Percentiles rank a stretch among this genome's conserved stretches.
These are phyloP conservation scores for Elsinoe fawcettii DNA, from an alignment of 2,329 filamentous ascomycete genomes.

Conservation along the genomic window DNA sequence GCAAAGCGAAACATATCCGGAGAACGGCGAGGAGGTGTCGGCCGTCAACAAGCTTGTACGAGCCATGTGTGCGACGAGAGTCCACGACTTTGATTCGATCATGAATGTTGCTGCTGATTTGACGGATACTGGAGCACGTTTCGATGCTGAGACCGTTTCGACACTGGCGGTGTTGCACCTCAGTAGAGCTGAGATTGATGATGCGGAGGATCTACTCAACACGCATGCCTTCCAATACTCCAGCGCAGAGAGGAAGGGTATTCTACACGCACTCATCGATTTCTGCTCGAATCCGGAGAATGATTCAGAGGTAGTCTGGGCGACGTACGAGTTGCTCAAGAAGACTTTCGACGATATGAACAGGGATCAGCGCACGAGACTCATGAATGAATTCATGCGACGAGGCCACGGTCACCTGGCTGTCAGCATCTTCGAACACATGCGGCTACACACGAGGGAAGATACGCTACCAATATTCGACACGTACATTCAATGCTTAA, in stretches of 20 bases:
- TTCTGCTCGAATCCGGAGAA: conserved; percentile 59
- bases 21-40: conserved; percentile 50
- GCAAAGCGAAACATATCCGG: conserved; percentile 47
- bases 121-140: conserved; percentile 58
- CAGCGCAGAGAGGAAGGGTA: conserved; percentile 56
- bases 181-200: conserved; percentile 65
- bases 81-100: conserved; percentile 61
- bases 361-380: conserved; percentile 54
- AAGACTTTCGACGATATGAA: conserved; percentile 56
- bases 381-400: conserved; percentile 88
- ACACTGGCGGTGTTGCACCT: conserved; percentile 68
- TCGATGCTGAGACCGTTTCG: conserved; percentile 68
- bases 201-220: conserved; percentile 75
- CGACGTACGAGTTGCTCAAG: conserved; percentile 51
- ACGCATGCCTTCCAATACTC: conserved; percentile 65
- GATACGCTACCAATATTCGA: conserved; percentile 59
- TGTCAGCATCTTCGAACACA: conserved; percentile 79
- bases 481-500: conserved; percentile 70
- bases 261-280: conserved; percentile 57
- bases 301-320: conserved; percentile 57
- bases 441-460: conserved; percentile 67
- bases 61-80: conserved; percentile 54
- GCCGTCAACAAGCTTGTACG: conserved; percentile 65
- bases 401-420: conserved; percentile 77
- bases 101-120: conserved; percentile 65